Evolutionary conservation across 1,284 basidiomycete species (phyloP).

Genomic region (Cutaneotrichosporon dermatis): DNA sequence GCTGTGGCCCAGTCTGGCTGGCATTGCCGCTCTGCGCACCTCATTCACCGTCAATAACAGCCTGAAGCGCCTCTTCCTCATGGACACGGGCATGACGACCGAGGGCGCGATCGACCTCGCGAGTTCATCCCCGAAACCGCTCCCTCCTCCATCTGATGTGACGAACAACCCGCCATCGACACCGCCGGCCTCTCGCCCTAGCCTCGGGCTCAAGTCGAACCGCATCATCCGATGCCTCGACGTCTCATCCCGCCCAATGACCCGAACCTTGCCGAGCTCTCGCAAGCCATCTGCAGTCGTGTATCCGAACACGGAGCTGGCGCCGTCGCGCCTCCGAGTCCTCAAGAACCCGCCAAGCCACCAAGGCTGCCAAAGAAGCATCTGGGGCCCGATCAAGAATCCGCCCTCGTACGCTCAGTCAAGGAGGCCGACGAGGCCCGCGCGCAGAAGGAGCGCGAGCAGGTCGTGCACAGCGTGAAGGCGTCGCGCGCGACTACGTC

Average conservation of each 20-base stretch:
- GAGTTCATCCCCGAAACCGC: constrained; percentile 90
- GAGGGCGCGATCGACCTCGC: constrained; percentile 90
- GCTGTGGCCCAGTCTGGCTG: constrained; percentile 82
- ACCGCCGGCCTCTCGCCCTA: constrained; percentile 90
- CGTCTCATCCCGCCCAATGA: constrained; percentile 81
- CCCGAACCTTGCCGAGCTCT: constrained; percentile 68
- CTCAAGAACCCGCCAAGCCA: neutral
- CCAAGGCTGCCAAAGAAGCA: constrained; percentile 31
- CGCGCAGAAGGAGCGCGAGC: constrained; percentile 38
- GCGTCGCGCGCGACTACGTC: constrained; percentile 42
- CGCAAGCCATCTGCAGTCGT: constrained; percentile 57
- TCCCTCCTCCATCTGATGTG: constrained; percentile 81
- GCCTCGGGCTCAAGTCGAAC: constrained; percentile 74
- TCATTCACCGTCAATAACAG: constrained; percentile 90
- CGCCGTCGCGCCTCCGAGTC: constrained; percentile 30
- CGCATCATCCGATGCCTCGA: constrained; percentile 85
- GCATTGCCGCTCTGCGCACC: constrained; percentile 80
- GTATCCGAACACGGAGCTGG: constrained; percentile 76
- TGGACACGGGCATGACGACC: constrained; percentile 73
- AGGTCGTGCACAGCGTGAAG: constrained; percentile 39
- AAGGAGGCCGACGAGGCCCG: constrained; percentile 46
- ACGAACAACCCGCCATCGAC: constrained; percentile 71
- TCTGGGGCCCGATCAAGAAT: constrained; percentile 53
- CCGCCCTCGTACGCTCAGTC: constrained; percentile 47
- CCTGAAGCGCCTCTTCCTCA: constrained; percentile 86